Conservation (phyloP, 768 basidiomycete species). For the Boletales sp. region DNA sequence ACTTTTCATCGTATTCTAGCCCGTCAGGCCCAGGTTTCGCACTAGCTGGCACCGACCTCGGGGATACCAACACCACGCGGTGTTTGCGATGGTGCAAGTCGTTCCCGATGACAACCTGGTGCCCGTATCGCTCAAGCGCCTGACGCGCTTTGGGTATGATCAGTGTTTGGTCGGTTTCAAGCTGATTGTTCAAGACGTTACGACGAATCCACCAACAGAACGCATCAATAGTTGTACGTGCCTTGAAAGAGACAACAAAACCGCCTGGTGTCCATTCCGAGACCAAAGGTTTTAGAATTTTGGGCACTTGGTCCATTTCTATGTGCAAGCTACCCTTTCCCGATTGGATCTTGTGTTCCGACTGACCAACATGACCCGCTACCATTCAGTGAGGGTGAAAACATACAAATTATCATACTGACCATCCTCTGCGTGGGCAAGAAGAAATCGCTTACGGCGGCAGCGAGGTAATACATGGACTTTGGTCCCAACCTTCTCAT, state of each 20-base stretch:
- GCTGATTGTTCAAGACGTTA: constrained; percentile 41
- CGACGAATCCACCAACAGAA: constrained; percentile 4
- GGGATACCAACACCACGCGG: constrained; percentile 90
- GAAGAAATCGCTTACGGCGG: constrained; percentile 98
- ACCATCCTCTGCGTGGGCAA: constrained; percentile 89
- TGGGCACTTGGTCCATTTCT: constrained; percentile 99
- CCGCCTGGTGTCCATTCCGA: constrained; percentile 91
- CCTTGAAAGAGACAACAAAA: constrained; percentile 97
- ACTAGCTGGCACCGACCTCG: constrained; percentile 18
- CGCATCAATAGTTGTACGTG: constrained; percentile 25
- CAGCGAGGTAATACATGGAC: constrained; percentile 94
- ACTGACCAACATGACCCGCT: constrained; percentile 41
- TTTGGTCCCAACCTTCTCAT: constrained; percentile 64
- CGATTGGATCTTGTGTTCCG: constrained; percentile 98
- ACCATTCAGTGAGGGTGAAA: background rate
- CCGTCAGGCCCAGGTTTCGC: constrained; percentile 15
- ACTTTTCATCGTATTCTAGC: constrained; percentile 49
- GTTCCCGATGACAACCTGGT: constrained; percentile 97
- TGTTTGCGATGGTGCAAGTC: constrained; percentile 88
- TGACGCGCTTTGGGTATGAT: constrained; percentile 87
- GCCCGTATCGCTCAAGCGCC: constrained; percentile 91
- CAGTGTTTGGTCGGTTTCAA: constrained; percentile 84
- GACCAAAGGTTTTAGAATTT: constrained; percentile 89
- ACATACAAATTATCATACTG: constrained; percentile 24
- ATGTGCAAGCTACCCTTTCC: constrained; percentile 90